Percentiles rank a stretch among this genome's conserved stretches.
These are phyloP conservation scores for Verbena officinalis DNA, from an alignment of 257 asterid genomes.

Conservation along the genomic window DNA sequence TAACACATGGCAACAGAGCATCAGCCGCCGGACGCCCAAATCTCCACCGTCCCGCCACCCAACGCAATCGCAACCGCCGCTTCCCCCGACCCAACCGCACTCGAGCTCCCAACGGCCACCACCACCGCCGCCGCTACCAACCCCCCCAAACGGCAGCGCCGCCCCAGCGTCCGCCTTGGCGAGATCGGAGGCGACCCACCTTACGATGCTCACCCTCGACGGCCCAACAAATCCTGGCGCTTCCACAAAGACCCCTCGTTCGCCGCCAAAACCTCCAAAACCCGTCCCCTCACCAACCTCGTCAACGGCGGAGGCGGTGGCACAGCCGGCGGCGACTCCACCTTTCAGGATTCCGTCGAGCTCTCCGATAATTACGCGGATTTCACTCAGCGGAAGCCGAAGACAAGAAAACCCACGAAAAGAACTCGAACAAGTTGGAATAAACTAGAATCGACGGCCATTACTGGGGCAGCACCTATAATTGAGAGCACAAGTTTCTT, in stretches of 20 bases:
- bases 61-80: constrained; percentile 32
- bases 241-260: constrained; percentile 78
- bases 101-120: constrained; percentile 40
- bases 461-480: constrained; percentile 31
- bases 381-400: constrained; percentile 58
- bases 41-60: constrained; percentile 43
- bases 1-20: constrained; percentile 67
- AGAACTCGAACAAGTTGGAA: constrained; percentile 82
- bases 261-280: constrained; percentile 77
- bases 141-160: constrained; percentile 92
- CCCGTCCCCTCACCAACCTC: constrained; percentile 90
- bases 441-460: constrained; percentile 50
- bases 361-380: constrained; percentile 41
- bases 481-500: constrained; percentile 42
- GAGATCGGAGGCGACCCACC: constrained; percentile 91
- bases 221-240: constrained; percentile 67
- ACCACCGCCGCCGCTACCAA: constrained; percentile 45
- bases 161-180: constrained; percentile 96
- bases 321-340: constrained; percentile 31
- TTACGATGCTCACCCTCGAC: constrained; percentile 62
- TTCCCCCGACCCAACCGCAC: constrained; percentile 47
- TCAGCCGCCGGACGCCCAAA: constrained; percentile 57
- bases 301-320: constrained; percentile 53
- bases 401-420: constrained; percentile 67
- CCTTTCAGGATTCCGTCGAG: constrained; percentile 46